Evolutionary conservation across 345 rosid genomes (phyloP).

Genomic region (Streptanthus diversifolius): DNA sequence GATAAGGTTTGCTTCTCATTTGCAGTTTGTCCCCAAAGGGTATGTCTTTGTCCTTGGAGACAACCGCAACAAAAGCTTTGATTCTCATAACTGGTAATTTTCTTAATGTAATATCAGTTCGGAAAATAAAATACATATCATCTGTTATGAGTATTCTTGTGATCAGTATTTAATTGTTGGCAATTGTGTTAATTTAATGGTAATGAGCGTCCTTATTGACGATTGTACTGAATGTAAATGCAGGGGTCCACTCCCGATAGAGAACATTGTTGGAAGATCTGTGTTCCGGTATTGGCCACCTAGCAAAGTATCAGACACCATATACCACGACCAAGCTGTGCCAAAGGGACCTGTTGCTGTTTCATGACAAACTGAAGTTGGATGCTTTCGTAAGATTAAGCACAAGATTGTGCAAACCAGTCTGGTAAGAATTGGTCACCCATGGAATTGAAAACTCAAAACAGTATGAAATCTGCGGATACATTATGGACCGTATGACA

Average conservation of each 20-base stretch:
- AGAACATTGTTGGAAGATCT: slow-evolving; percentile 65
- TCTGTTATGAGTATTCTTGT: neutral
- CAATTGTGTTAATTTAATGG: neutral
- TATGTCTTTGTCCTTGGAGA: slow-evolving; percentile 85
- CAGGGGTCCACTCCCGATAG: slow-evolving; percentile 84
- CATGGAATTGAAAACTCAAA: slow-evolving; percentile 6
- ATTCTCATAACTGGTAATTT: slow-evolving; percentile 81
- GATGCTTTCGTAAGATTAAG: slow-evolving; percentile 20
- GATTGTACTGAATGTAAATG: slow-evolving; percentile 2
- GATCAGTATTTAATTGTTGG: neutral
- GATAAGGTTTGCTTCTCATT: neutral
- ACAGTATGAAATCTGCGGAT: slow-evolving; percentile 8
- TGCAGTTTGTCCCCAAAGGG: slow-evolving; percentile 82
- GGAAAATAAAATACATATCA: neutral
- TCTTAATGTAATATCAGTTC: neutral
- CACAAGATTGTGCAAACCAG: slow-evolving; percentile 28
- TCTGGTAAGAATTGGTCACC: slow-evolving; percentile 19
- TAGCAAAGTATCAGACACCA: slow-evolving; percentile 62
- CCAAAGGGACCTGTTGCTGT: slow-evolving; percentile 40
- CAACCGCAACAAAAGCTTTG: slow-evolving; percentile 86
- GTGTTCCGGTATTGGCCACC: slow-evolving; percentile 83
- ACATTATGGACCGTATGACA: slow-evolving; percentile 17
- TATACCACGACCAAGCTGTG: slow-evolving; percentile 37
- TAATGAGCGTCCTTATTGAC: neutral
- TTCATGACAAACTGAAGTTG: slow-evolving; percentile 40